Evolutionary conservation across 495 filamentous ascomycete genomes (phyloP).

Genomic region (Trichoderma erinaceum): DNA sequence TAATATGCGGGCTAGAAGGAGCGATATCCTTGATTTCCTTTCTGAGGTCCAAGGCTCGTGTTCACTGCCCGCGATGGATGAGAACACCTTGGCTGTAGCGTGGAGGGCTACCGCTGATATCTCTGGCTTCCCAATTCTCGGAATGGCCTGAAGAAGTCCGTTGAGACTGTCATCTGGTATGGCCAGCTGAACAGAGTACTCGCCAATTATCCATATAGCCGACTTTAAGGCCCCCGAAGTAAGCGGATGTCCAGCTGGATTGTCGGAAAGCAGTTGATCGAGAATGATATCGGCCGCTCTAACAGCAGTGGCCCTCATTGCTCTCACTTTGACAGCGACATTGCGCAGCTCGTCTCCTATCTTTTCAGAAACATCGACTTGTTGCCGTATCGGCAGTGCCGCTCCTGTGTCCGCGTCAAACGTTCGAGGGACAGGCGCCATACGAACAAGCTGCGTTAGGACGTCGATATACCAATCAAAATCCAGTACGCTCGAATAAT

Average conservation of each 20-base stretch:
- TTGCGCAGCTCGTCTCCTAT: slow-evolving; percentile 84
- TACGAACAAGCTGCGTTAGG: slow-evolving; percentile 70
- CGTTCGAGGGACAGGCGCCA: slow-evolving; percentile 44
- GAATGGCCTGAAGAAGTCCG: slow-evolving; percentile 64
- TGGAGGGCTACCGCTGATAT: slow-evolving; percentile 76
- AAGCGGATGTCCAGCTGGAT: slow-evolving; percentile 31
- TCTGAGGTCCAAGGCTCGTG: slow-evolving; percentile 53
- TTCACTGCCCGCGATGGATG: slow-evolving; percentile 54
- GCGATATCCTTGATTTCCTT: slow-evolving; percentile 60
- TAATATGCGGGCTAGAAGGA: slow-evolving; percentile 74
- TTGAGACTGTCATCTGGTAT: slow-evolving; percentile 60
- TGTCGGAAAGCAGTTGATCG: slow-evolving; percentile 39
- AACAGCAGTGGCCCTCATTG: slow-evolving; percentile 67
- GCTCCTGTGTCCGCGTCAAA: slow-evolving; percentile 24
- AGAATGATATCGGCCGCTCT: slow-evolving; percentile 78
- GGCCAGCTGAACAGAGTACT: slow-evolving; percentile 67
- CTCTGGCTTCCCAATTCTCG: slow-evolving; percentile 47
- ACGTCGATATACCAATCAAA: slow-evolving; percentile 97
- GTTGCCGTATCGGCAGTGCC: background rate
- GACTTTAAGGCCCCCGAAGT: slow-evolving; percentile 59
- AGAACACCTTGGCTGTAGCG: slow-evolving; percentile 76
- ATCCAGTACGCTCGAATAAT: slow-evolving; percentile 76
- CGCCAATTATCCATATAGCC: slow-evolving; percentile 78
- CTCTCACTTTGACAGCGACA: slow-evolving; percentile 84
- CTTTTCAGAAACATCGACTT: slow-evolving; percentile 53